A percentile compares a stretch with the other conserved stretches of the same genome.
Conservation (phyloP, 352 stramenopile genomes). For the Pythium coloratum region DNA sequence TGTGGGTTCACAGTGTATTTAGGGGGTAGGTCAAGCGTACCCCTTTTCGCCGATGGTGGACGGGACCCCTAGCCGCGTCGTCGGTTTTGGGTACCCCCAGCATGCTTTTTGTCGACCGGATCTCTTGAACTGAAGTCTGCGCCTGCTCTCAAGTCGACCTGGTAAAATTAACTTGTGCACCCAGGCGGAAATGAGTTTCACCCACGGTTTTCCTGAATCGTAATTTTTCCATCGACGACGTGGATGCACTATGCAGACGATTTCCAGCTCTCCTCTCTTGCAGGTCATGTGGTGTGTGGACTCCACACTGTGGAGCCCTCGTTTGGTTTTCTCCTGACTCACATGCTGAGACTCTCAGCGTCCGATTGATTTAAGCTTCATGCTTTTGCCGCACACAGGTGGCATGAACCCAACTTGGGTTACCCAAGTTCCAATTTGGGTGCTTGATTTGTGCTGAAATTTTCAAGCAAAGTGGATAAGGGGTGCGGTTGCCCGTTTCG, state of each 20-base stretch:
- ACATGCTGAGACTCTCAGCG: neutral
- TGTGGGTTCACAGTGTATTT: neutral
- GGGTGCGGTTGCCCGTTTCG: neutral
- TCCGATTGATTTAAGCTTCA: neutral
- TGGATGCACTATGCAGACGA: neutral
- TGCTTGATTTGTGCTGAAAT: neutral
- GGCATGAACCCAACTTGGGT: neutral
- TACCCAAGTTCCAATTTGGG: neutral
- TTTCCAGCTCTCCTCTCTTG: neutral
- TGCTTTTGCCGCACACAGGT: neutral
- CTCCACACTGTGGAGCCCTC: neutral
- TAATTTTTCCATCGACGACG: constrained; percentile 1
- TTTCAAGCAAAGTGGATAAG: constrained; percentile 7
- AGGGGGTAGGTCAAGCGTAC: neutral
- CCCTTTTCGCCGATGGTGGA: neutral
- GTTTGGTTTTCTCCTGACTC: neutral
- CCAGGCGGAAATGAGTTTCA: constrained; percentile 6
- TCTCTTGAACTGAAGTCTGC: constrained; percentile 1
- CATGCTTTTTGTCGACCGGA: neutral
- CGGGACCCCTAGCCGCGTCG: neutral
- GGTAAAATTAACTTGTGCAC: neutral
- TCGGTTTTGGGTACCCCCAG: neutral
- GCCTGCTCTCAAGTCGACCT: neutral
- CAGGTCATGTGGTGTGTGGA: neutral
- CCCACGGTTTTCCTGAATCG: neutral